Evolutionary conservation across 2,329 filamentous ascomycete species (phyloP).

Genomic region (Xylaria sp.): DNA sequence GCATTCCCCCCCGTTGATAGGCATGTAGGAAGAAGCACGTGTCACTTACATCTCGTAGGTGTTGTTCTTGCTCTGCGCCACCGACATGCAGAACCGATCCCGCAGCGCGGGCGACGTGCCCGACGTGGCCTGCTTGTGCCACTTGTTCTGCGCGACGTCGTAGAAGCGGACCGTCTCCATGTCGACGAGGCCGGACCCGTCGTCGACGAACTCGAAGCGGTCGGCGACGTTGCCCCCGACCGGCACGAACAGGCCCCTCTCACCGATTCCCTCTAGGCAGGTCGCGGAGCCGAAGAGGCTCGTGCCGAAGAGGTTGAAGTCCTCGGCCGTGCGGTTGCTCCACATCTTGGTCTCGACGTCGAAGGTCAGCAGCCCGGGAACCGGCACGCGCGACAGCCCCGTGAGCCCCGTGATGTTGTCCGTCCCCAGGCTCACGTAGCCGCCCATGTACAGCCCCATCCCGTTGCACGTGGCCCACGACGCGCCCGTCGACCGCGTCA

Average conservation of each 20-base stretch:
- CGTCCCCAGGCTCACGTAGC: constrained; percentile 1
- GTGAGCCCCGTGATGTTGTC: neutral
- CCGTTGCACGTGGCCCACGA: constrained; percentile 5
- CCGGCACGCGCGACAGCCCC: neutral
- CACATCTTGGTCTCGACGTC: constrained; percentile 5
- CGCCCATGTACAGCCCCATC: constrained; percentile 7
- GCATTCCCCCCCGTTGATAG: neutral
- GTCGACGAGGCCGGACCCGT: neutral
- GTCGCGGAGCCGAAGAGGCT: neutral
- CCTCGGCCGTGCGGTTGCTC: constrained; percentile 4
- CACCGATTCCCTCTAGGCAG: constrained; percentile 1
- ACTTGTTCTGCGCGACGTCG: constrained; percentile 6
- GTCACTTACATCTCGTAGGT: constrained; percentile 7
- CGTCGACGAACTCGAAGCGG: neutral
- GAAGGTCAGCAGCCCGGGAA: constrained; percentile 13
- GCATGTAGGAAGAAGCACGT: neutral
- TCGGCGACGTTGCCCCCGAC: neutral
- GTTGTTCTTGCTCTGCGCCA: neutral
- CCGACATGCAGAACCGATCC: constrained; percentile 3
- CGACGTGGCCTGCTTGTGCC: constrained; percentile 6
- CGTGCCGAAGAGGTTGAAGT: constrained; percentile 6
- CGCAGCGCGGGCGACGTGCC: constrained; percentile 4
- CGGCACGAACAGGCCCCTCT: neutral
- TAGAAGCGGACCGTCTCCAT: constrained; percentile 5
- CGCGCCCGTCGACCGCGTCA: constrained; percentile 4